Conservation (phyloP, 495 filamentous ascomycete species). For the Annulohypoxylon stygium region DNA sequence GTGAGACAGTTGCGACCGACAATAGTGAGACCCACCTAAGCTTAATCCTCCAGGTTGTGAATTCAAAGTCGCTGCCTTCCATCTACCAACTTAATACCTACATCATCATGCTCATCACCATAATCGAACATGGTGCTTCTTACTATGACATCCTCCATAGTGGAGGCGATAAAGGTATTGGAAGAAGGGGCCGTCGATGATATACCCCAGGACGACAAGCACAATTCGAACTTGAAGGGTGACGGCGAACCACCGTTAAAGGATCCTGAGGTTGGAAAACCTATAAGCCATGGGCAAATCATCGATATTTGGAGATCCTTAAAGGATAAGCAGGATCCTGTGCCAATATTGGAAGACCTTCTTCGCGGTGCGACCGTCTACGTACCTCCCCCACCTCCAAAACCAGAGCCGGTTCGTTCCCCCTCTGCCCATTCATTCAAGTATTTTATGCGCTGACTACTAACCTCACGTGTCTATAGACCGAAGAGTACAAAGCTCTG, state of each 20-base stretch:
- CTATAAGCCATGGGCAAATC: slow-evolving; percentile 85
- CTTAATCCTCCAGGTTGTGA: slow-evolving; percentile 1
- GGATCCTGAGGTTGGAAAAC: slow-evolving; percentile 68
- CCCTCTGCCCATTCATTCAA: background rate
- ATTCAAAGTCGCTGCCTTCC: slow-evolving; percentile 12
- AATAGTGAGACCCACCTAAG: background rate
- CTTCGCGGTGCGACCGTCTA: slow-evolving; percentile 81
- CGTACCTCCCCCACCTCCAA: slow-evolving; percentile 79
- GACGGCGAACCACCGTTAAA: slow-evolving; percentile 59
- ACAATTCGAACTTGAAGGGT: slow-evolving; percentile 19
- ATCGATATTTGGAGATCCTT: slow-evolving; percentile 74
- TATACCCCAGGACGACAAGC: slow-evolving; percentile 9
- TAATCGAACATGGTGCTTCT: slow-evolving; percentile 77
- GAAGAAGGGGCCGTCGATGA: slow-evolving; percentile 12
- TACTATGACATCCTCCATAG: slow-evolving; percentile 76
- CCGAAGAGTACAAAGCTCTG: slow-evolving; percentile 85
- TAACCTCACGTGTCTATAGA: slow-evolving; percentile 62
- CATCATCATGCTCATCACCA: slow-evolving; percentile 23
- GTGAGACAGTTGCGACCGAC: background rate
- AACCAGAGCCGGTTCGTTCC: slow-evolving; percentile 77
- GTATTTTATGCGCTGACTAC: slow-evolving; percentile 42
- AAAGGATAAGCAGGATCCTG: slow-evolving; percentile 45
- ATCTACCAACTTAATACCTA: background rate
- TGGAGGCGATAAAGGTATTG: slow-evolving; percentile 69
- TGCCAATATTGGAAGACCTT: slow-evolving; percentile 70